These are phyloP conservation scores for Persicaria maculosa DNA, from an alignment of 148 eudicot genomes.

Conservation along the genomic window DNA sequence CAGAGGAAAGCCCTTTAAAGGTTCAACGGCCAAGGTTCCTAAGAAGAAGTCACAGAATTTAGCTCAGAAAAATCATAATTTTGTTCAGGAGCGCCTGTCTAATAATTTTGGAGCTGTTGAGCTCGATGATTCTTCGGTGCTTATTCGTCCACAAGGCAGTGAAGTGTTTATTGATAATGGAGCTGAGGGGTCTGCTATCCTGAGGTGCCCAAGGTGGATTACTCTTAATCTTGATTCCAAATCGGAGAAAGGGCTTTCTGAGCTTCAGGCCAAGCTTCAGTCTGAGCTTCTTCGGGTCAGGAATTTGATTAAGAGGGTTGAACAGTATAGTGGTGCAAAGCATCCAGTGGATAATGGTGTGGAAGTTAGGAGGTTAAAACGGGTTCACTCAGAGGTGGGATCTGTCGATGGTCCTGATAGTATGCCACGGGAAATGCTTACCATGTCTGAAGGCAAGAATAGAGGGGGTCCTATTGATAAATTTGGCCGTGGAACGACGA, in stretches of 20 bases:
- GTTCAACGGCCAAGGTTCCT: constrained; percentile 23
- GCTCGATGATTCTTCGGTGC: constrained; percentile 30
- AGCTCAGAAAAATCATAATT: constrained; percentile 22
- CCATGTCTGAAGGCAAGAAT: constrained; percentile 39
- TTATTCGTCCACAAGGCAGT: constrained; percentile 19
- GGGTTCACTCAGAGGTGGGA: constrained; percentile 41
- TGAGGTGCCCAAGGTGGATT: constrained; percentile 37
- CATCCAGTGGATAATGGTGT: constrained; percentile 17
- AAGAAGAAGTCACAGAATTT: constrained; percentile 12
- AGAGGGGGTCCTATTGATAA: constrained; percentile 41
- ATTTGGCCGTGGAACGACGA: constrained; percentile 68
- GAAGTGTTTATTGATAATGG: constrained; percentile 25
- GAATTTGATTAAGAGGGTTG: constrained; percentile 58
- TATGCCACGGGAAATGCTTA: constrained; percentile 46
- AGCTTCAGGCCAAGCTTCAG: constrained; percentile 58
- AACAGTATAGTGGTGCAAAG: constrained; percentile 23
- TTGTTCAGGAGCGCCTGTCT: constrained; percentile 17
- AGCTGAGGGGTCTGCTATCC: constrained; percentile 27
- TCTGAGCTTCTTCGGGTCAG: constrained; percentile 60
- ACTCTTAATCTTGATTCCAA: constrained; percentile 45
- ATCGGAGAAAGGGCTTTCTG: constrained; percentile 63
- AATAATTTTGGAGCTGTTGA: constrained; percentile 23
- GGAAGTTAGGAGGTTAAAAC: constrained; percentile 32
- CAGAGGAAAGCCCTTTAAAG: constrained; percentile 18
- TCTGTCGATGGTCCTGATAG: constrained; percentile 31